These are phyloP conservation scores for Cutaneotrichosporon sp. DNA, from an alignment of 1,284 basidiomycete genomes.

Conservation along the genomic window DNA sequence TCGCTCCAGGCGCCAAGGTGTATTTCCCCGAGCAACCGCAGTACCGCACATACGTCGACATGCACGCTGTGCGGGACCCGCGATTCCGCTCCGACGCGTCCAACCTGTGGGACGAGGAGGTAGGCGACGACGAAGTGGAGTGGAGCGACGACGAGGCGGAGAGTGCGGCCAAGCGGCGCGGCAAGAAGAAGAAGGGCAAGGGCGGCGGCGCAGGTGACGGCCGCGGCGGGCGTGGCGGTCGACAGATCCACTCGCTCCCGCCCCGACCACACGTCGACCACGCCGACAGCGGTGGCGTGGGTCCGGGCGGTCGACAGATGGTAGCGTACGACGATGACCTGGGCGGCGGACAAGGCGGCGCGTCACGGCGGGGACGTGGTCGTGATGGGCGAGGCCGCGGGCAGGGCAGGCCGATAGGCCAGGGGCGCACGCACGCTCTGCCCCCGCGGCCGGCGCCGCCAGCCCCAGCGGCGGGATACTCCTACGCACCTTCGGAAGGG, in stretches of 20 bases:
- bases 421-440: slow-evolving; percentile 1
- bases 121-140: slow-evolving; percentile 53
- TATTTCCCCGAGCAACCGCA: slow-evolving; percentile 48
- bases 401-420: slow-evolving; percentile 3
- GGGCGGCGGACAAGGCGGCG: slow-evolving; percentile 9
- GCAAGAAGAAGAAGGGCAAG: slow-evolving; percentile 22
- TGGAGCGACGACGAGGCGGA: slow-evolving; percentile 56
- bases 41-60: slow-evolving; percentile 51
- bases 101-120: slow-evolving; percentile 56
- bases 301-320: slow-evolving; percentile 10
- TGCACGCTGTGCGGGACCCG: slow-evolving; percentile 47
- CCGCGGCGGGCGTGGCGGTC: background rate
- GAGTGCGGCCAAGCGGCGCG: slow-evolving; percentile 49
- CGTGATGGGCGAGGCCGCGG: slow-evolving; percentile 17
- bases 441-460: slow-evolving; percentile 2
- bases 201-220: slow-evolving; percentile 2
- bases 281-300: slow-evolving; percentile 26
- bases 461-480: background rate
- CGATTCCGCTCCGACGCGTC: slow-evolving; percentile 53
- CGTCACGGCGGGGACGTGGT: slow-evolving; percentile 19
- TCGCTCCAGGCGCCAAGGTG: slow-evolving; percentile 36
- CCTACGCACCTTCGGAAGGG: slow-evolving; percentile 12
- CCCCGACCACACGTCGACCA: slow-evolving; percentile 40
- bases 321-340: slow-evolving; percentile 21
- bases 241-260: too few relatives aligned